Evolutionary conservation across 1,139 yeast species (phyloP).

Genomic region (Saccharomyces hybrid): DNA sequence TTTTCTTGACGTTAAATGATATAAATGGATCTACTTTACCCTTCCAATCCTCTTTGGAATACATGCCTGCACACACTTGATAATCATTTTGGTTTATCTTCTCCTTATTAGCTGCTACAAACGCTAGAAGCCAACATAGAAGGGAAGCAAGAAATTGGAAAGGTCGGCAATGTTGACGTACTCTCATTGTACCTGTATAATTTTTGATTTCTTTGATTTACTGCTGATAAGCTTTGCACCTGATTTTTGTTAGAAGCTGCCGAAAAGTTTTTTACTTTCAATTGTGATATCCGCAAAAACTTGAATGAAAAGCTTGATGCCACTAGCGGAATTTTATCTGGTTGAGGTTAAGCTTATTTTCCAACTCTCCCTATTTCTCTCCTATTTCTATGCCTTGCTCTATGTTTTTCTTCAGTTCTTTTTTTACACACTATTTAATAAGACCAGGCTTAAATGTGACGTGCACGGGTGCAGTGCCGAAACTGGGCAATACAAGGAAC

Average conservation of each 20-base stretch:
- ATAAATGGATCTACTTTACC: constrained; percentile 65
- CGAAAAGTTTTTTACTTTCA: not conserved
- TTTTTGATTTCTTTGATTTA: not conserved
- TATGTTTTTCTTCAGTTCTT: not conserved
- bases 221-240: not conserved
- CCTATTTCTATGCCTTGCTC: not conserved
- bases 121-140: not conserved
- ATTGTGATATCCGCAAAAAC: not conserved
- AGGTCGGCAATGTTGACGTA: not conserved
- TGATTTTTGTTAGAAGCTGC: not conserved
- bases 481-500: not conserved
- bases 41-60: constrained; percentile 80
- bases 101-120: constrained; percentile 41
- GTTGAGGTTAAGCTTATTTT: not conserved
- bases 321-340: not conserved
- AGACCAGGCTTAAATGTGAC: not conserved
- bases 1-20: constrained; percentile 41
- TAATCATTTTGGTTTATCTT: constrained; percentile 41
- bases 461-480: not conserved
- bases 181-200: not conserved
- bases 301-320: not conserved
- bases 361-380: not conserved
- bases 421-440: not conserved
- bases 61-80: constrained; percentile 85
- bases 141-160: not conserved